These are phyloP conservation scores for Urtica urens DNA, from an alignment of 306 rosid genomes.

Conservation along the genomic window DNA sequence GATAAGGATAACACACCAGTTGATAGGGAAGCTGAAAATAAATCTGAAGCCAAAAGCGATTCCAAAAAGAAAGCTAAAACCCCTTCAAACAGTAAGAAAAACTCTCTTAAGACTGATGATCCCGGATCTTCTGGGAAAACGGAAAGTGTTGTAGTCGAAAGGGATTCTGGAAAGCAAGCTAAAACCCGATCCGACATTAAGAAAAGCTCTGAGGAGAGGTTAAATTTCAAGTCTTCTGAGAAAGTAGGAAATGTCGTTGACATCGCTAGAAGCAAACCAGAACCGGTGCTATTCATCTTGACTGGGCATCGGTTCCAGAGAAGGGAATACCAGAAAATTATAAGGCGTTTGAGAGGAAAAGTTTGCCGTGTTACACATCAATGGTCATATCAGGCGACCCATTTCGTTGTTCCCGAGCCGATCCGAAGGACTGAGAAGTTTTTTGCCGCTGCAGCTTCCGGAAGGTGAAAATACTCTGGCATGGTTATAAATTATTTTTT, in stretches of 20 bases:
- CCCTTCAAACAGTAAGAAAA: slow-evolving; percentile 20
- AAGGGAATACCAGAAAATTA: slow-evolving; percentile 66
- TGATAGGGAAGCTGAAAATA: slow-evolving; percentile 19
- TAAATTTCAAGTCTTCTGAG: slow-evolving; percentile 12
- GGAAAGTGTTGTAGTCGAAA: slow-evolving; percentile 20
- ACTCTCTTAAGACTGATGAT: slow-evolving; percentile 6
- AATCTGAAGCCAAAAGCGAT: slow-evolving; percentile 10
- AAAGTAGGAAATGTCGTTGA: slow-evolving; percentile 17
- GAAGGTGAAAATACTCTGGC: slow-evolving; percentile 40
- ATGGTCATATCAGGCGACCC: slow-evolving; percentile 98
- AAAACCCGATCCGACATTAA: slow-evolving; percentile 18
- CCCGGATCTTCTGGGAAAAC: slow-evolving; percentile 17
- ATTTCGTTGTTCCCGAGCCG: slow-evolving; percentile 70
- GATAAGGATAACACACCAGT: slow-evolving; percentile 70
- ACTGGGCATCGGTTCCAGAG: slow-evolving; percentile 67
- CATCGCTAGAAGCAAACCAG: slow-evolving; percentile 36
- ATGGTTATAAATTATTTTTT: neutral
- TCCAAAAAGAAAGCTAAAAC: slow-evolving; percentile 17
- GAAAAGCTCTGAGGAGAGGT: slow-evolving; percentile 11
- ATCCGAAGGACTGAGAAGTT: slow-evolving; percentile 78
- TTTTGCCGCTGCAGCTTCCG: slow-evolving; percentile 93
- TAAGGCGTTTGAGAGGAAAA: slow-evolving; percentile 64
- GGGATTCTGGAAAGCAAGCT: slow-evolving; percentile 16
- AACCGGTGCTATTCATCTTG: slow-evolving; percentile 53
- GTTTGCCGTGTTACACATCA: slow-evolving; percentile 79